Evolutionary conservation across 2,329 filamentous ascomycete species (phyloP).

Genomic region (Orbilia blumenaviensis): DNA sequence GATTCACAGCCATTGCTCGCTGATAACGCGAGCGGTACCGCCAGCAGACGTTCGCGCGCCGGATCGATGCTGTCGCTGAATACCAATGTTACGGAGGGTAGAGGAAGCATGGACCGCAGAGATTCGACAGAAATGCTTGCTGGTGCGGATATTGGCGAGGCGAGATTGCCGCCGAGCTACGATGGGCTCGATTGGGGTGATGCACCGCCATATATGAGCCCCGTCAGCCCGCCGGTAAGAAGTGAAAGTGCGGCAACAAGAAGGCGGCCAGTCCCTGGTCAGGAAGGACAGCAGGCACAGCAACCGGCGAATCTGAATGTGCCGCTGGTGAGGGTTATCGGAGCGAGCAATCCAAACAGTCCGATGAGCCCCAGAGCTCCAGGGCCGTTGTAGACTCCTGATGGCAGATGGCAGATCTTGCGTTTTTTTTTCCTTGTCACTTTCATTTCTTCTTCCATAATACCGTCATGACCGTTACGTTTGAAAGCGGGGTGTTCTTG

Average conservation of each 20-base stretch:
- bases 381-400: conserved; percentile 36
- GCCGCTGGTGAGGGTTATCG: conserved; percentile 51
- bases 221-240: conserved; percentile 19
- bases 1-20: conserved; percentile 49
- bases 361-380: conserved; percentile 43
- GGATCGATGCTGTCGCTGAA: conserved; percentile 48
- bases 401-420: not conserved
- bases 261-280: not conserved
- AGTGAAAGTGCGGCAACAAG: conserved; percentile 21
- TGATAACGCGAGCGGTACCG: conserved; percentile 11
- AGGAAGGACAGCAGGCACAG: not conserved
- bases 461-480: not conserved
- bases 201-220: conserved; percentile 53
- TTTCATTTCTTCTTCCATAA: conserved; percentile 3
- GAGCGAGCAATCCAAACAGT: conserved; percentile 43
- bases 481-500: conserved; percentile 12
- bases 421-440: not conserved
- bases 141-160: conserved; percentile 32
- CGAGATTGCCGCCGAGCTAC: conserved; percentile 48
- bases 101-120: conserved; percentile 36
- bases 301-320: conserved; percentile 29
- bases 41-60: conserved; percentile 30
- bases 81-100: conserved; percentile 36
- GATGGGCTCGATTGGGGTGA: conserved; percentile 53
- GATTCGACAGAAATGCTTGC: conserved; percentile 49